Evolutionary conservation across 345 rosid species (phyloP).

Genomic region (Turnera subulata): DNA sequence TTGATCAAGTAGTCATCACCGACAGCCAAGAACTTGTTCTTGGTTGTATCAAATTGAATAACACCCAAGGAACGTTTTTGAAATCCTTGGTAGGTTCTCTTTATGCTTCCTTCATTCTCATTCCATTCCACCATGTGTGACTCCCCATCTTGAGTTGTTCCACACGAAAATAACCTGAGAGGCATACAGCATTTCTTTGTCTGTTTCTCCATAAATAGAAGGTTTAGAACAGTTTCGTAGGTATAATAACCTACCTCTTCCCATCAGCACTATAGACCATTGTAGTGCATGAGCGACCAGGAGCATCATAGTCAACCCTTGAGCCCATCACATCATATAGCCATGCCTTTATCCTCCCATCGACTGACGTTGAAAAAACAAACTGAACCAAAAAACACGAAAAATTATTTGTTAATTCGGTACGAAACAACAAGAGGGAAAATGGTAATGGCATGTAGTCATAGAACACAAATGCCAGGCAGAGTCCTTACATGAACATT

Average conservation of each 20-base stretch:
- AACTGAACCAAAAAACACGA: conserved; percentile 38
- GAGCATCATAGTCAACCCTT: conserved; percentile 86
- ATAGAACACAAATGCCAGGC: conserved; percentile 3
- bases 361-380: conserved; percentile 77
- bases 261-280: conserved; percentile 93
- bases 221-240: background rate
- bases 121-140: conserved; percentile 33
- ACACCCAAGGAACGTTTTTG: conserved; percentile 16
- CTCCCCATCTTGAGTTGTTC: conserved; percentile 26
- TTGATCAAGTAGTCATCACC: conserved; percentile 29
- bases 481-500: conserved; percentile 41
- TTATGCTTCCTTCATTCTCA: conserved; percentile 30
- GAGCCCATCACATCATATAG: conserved; percentile 74
- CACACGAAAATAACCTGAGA: conserved; percentile 29
- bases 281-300: conserved; percentile 77
- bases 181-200: background rate
- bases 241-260: conserved; percentile 46
- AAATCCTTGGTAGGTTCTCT: conserved; percentile 25
- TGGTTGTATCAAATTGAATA: conserved; percentile 27
- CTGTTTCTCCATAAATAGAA: conserved; percentile 5
- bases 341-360: conserved; percentile 98
- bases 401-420: conserved; percentile 6
- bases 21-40: conserved; percentile 27
- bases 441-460: background rate
- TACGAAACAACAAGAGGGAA: conserved; percentile 1